Evolutionary conservation across 768 basidiomycete genomes (phyloP).

Genomic region (Tricholoma hemisulphureum): DNA sequence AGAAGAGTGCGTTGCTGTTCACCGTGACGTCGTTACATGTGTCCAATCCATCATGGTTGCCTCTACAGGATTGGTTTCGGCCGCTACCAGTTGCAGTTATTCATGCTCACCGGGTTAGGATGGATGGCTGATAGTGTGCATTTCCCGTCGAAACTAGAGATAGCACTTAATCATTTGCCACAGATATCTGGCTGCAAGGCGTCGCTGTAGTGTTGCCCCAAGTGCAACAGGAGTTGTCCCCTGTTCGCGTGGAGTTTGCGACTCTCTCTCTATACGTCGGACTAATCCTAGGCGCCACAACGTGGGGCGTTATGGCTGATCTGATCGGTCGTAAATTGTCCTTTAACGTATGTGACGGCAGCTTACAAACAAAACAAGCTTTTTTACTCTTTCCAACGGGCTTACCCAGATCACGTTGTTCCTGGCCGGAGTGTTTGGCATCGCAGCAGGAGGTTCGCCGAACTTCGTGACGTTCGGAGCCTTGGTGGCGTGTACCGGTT

Average conservation of each 20-base stretch:
- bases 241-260: conserved; percentile 42
- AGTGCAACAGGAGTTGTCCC: conserved; percentile 42
- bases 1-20: conserved; percentile 35
- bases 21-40: not conserved
- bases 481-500: conserved; percentile 45
- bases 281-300: conserved; percentile 46
- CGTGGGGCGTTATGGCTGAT: conserved; percentile 51
- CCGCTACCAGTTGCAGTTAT: conserved; percentile 48
- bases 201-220: conserved; percentile 46
- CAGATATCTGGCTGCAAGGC: conserved; percentile 48
- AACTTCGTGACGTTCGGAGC: conserved; percentile 47
- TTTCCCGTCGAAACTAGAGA: not conserved
- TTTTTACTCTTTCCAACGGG: not conserved
- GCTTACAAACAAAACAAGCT: no score
- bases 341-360: conserved; percentile 37
- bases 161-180: not conserved
- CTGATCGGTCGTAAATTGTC: conserved; percentile 46
- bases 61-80: conserved; percentile 46
- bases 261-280: conserved; percentile 48
- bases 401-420: conserved; percentile 28
- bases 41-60: not conserved
- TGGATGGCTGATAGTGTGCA: conserved; percentile 50
- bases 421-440: conserved; percentile 47
- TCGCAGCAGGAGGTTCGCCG: conserved; percentile 45
- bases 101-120: conserved; percentile 45